A percentile compares a stretch with the other conserved stretches of the same genome.
These are phyloP conservation scores for Euclidium syriacum DNA, from an alignment of 345 rosid species.

Conservation along the genomic window DNA sequence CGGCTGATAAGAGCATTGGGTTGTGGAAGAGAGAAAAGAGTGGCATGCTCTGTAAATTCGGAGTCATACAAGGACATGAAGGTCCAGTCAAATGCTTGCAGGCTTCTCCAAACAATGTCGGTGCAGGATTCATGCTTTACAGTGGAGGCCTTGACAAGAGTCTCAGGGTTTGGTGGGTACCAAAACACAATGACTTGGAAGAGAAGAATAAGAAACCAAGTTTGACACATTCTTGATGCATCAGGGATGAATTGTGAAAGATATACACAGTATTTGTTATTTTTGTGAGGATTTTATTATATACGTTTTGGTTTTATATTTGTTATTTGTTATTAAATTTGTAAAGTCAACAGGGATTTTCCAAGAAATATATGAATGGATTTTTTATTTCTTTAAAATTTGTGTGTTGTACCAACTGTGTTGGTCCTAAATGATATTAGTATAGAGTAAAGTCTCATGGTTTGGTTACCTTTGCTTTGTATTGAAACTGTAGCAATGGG, in stretches of 20 bases:
- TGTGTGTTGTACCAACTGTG: conserved; percentile 15
- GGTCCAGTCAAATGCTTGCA: conserved; percentile 96
- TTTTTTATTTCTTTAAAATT: conserved; percentile 3
- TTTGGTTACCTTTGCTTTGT: conserved; percentile 25
- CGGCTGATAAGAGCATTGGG: conserved; percentile 85
- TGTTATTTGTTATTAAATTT: conserved; percentile 29
- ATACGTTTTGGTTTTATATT: conserved; percentile 23
- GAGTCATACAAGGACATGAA: conserved; percentile 64
- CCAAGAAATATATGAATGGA: background rate
- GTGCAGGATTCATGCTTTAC: conserved; percentile 74
- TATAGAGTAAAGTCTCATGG: conserved; percentile 1
- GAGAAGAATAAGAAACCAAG: conserved; percentile 22
- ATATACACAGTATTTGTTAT: background rate
- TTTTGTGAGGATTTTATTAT: background rate
- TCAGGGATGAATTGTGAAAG: conserved; percentile 16
- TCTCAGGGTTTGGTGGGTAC: conserved; percentile 92
- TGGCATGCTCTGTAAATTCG: conserved; percentile 46
- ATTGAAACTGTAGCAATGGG: conserved; percentile 28
- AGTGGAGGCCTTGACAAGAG: conserved; percentile 92
- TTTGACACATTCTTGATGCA: conserved; percentile 13
- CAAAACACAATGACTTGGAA: conserved; percentile 31
- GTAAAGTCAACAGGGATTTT: conserved; percentile 2
- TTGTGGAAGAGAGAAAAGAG: conserved; percentile 62
- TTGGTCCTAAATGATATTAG: background rate
- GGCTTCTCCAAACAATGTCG: conserved; percentile 49